A percentile compares a stretch with the other conserved stretches of the same genome.
These are phyloP conservation scores for Fusarium camptoceras DNA, from an alignment of 2,329 filamentous ascomycete species.

Conservation along the genomic window DNA sequence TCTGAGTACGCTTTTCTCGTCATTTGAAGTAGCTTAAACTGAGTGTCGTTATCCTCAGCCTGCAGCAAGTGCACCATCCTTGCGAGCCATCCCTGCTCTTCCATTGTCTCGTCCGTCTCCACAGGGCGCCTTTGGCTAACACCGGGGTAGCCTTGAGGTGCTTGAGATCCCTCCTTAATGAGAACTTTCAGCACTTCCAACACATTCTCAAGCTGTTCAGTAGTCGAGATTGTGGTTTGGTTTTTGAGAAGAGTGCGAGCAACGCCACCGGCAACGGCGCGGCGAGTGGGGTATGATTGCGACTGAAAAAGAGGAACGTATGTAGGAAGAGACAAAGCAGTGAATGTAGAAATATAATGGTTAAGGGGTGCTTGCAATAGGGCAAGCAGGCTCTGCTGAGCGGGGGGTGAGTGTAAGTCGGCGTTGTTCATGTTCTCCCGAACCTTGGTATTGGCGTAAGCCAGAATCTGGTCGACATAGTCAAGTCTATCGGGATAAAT, in stretches of 20 bases:
- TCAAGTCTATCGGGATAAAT: conserved; percentile 94
- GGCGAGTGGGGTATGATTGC: conserved; percentile 91
- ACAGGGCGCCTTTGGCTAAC: conserved; percentile 77
- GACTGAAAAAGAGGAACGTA: conserved; percentile 91
- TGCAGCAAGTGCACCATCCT: conserved; percentile 90
- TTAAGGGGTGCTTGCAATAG: conserved; percentile 92
- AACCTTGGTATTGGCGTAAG: conserved; percentile 88
- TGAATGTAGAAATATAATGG: conserved; percentile 93
- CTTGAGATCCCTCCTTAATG: conserved; percentile 91
- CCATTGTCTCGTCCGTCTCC: conserved; percentile 97
- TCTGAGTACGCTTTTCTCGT: conserved; percentile 88
- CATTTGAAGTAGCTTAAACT: conserved; percentile 92
- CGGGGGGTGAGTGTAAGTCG: conserved; percentile 88
- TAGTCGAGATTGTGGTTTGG: conserved; percentile 80
- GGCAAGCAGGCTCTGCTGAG: conserved; percentile 89
- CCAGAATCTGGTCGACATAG: conserved; percentile 93
- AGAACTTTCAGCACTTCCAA: conserved; percentile 89
- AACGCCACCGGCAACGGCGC: conserved; percentile 91
- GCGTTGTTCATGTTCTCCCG: conserved; percentile 91
- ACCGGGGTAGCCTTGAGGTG: conserved; percentile 85
- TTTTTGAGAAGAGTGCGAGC: conserved; percentile 85
- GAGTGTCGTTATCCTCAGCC: conserved; percentile 87
- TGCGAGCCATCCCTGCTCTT: conserved; percentile 97
- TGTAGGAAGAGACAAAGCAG: conserved; percentile 90
- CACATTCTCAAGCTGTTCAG: conserved; percentile 86